Evolutionary conservation across 805 yeast species (phyloP).

Genomic region (Metschnikowia lochheadii): DNA sequence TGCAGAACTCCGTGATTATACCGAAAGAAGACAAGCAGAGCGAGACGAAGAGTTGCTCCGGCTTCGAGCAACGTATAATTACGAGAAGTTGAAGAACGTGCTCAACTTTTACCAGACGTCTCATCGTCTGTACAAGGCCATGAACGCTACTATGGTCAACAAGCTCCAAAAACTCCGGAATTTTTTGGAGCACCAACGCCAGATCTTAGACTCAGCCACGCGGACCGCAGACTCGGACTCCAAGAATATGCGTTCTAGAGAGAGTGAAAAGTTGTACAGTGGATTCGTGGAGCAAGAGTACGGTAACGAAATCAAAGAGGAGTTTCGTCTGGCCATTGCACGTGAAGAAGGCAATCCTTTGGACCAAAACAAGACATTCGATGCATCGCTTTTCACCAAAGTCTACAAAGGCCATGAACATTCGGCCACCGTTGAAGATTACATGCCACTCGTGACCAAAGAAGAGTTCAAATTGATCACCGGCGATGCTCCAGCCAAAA

Average conservation of each 20-base stretch:
- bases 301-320: slow-evolving; percentile 26
- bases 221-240: slow-evolving; percentile 15
- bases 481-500: slow-evolving; percentile 33
- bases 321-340: slow-evolving; percentile 17
- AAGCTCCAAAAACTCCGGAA: slow-evolving; percentile 37
- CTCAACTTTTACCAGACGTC: slow-evolving; percentile 35
- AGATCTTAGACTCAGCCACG: slow-evolving; percentile 19
- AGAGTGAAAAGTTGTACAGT: slow-evolving; percentile 24
- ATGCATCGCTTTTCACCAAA: slow-evolving; percentile 11
- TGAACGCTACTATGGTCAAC: slow-evolving; percentile 27
- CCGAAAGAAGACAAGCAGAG: slow-evolving; percentile 18
- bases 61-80: slow-evolving; percentile 28
- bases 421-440: slow-evolving; percentile 31
- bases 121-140: slow-evolving; percentile 29
- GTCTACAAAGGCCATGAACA: slow-evolving; percentile 11
- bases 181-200: slow-evolving; percentile 35
- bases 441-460: slow-evolving; percentile 37
- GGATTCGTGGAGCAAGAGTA: slow-evolving; percentile 30
- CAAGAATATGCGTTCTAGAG: slow-evolving; percentile 18
- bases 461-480: slow-evolving; percentile 39
- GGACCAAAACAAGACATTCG: slow-evolving; percentile 7
- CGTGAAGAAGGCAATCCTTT: slow-evolving; percentile 12
- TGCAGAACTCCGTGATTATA: slow-evolving; percentile 24
- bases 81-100: slow-evolving; percentile 30
- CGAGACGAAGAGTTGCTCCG: slow-evolving; percentile 34